Percentiles rank a stretch among this genome's conserved stretches.
These are phyloP conservation scores for Taiozyma sp. DNA, from an alignment of 1,139 yeast genomes.

Conservation along the genomic window DNA sequence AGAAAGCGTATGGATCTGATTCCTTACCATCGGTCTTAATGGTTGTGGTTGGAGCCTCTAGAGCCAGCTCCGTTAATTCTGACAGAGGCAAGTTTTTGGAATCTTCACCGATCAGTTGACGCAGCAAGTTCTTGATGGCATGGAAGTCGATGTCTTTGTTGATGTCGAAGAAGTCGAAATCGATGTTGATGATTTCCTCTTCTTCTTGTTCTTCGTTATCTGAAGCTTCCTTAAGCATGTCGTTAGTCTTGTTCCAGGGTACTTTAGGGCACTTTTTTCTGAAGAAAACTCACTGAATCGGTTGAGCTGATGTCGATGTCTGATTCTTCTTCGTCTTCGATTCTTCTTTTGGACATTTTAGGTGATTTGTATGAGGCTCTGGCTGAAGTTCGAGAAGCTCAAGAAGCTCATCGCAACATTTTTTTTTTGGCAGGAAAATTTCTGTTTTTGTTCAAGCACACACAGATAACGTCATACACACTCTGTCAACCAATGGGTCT, in stretches of 20 bases:
- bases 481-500: conserved; percentile 19
- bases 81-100: conserved; percentile 67
- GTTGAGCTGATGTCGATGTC: conserved; percentile 72
- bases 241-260: conserved; percentile 40
- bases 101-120: conserved; percentile 89
- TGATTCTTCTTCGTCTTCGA: conserved; percentile 45
- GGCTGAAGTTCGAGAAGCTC: neutral
- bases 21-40: conserved; percentile 93
- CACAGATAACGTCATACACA: neutral
- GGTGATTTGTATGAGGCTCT: neutral
- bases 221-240: conserved; percentile 24
- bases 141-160: conserved; percentile 87
- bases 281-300: conserved; percentile 31
- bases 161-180: conserved; percentile 89
- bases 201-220: conserved; percentile 32
- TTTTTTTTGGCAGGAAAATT: neutral
- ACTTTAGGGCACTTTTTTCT: neutral
- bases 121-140: conserved; percentile 78
- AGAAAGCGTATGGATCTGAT: conserved; percentile 88
- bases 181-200: conserved; percentile 76
- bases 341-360: conserved; percentile 34
- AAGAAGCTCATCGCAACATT: neutral
- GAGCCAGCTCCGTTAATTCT: conserved; percentile 71
- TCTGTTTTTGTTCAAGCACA: neutral
- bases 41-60: conserved; percentile 71